These are phyloP conservation scores for Sisymbrium altissimum DNA, from an alignment of 345 rosid genomes.

Conservation along the genomic window DNA sequence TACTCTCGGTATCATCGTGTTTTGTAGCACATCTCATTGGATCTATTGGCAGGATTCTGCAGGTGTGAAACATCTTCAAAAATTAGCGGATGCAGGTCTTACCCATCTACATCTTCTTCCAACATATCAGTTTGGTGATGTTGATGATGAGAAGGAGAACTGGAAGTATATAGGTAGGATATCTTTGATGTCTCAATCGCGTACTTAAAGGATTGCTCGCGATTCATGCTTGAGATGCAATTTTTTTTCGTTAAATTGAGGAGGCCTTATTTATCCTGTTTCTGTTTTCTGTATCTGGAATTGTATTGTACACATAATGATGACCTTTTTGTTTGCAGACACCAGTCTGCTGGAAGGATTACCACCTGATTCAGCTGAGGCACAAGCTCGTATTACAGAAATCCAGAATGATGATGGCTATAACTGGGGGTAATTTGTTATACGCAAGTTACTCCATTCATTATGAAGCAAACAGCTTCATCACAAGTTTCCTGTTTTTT, in stretches of 20 bases:
- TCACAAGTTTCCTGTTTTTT: conserved; percentile 27
- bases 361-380: conserved; percentile 79
- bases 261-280: neutral
- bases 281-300: neutral
- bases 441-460: conserved; percentile 11
- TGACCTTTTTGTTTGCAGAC: conserved; percentile 48
- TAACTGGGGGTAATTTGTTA: conserved; percentile 86
- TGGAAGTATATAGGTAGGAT: conserved; percentile 78
- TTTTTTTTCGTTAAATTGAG: neutral
- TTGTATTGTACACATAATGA: neutral
- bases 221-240: neutral
- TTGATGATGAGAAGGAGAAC: conserved; percentile 76
- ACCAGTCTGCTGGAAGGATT: conserved; percentile 51
- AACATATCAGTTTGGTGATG: conserved; percentile 79
- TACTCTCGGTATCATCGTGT: neutral
- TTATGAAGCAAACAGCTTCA: conserved; percentile 13
- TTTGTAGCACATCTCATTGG: conserved; percentile 7
- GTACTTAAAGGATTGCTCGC: neutral
- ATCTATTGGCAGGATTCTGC: conserved; percentile 66
- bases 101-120: conserved; percentile 92
- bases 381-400: conserved; percentile 66
- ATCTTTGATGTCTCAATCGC: conserved; percentile 15
- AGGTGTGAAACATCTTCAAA: conserved; percentile 70
- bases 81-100: conserved; percentile 81
- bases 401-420: conserved; percentile 80